These are phyloP conservation scores for Trichosporon coremiiforme DNA, from an alignment of 1,284 basidiomycete genomes.

Conservation along the genomic window DNA sequence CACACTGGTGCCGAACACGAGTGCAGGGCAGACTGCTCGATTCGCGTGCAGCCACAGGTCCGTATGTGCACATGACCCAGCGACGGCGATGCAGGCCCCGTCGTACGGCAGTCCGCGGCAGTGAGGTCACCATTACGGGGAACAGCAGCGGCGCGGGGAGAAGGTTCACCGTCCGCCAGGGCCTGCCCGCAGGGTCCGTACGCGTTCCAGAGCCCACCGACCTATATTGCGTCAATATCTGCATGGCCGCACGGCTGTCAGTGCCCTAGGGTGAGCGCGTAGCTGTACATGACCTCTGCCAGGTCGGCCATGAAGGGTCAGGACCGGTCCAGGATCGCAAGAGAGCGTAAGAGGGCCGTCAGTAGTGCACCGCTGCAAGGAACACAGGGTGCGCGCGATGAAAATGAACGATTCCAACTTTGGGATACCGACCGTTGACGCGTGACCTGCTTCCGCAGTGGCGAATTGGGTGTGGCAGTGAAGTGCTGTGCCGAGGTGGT, in stretches of 20 bases:
- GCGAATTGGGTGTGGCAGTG: neutral
- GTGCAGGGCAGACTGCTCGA: neutral
- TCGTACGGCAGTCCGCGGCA: neutral
- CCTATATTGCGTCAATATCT: neutral
- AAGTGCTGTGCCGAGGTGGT: too few species aligned
- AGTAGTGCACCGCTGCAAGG: conserved; percentile 6
- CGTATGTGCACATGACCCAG: neutral
- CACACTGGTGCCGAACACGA: neutral
- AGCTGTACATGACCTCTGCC: neutral
- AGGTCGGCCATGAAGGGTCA: neutral
- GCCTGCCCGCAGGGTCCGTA: neutral
- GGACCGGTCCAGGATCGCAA: neutral
- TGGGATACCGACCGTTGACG: neutral
- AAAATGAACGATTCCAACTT: conserved; percentile 9
- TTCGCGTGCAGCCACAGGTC: too few species aligned
- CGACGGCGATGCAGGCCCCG: neutral
- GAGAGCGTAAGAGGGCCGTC: neutral
- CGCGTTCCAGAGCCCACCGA: neutral
- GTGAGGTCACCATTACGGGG: neutral
- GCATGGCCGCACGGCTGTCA: neutral
- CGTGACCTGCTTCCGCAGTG: neutral
- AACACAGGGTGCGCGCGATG: neutral
- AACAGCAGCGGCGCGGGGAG: neutral
- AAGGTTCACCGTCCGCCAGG: neutral
- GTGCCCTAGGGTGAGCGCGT: too few species aligned